Conservation (phyloP, 805 yeast species). For the Tetrapisispora nanseiensis region DNA sequence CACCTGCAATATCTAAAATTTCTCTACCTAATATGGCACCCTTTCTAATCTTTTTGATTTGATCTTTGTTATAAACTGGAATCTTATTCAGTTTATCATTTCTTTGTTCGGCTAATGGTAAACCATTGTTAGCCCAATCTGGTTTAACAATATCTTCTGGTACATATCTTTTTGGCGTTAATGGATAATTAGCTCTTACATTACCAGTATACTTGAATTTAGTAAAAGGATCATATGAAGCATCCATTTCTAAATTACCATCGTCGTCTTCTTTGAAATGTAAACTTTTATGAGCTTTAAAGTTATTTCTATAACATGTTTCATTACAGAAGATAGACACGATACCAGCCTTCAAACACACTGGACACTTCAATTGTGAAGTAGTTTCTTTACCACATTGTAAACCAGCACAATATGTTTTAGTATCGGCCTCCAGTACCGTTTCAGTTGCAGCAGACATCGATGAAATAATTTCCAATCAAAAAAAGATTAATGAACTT, state of each 20-base stretch:
- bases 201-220: constrained; percentile 63
- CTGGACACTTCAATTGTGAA: constrained; percentile 78
- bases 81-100: constrained; percentile 62
- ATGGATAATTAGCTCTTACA: constrained; percentile 71
- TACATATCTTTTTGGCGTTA: constrained; percentile 58
- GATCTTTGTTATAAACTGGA: constrained; percentile 52
- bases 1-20: constrained; percentile 81
- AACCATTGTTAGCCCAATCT: constrained; percentile 76
- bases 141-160: constrained; percentile 68
- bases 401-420: constrained; percentile 55
- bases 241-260: constrained; percentile 16
- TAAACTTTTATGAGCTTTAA: constrained; percentile 63
- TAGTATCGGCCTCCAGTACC: neutral
- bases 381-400: constrained; percentile 78
- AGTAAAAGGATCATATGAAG: constrained; percentile 78
- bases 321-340: constrained; percentile 67
- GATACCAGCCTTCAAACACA: constrained; percentile 68
- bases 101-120: constrained; percentile 67
- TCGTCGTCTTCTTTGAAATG: constrained; percentile 56
- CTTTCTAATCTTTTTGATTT: constrained; percentile 62
- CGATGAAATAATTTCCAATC: too few relatives aligned
- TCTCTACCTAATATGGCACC: constrained; percentile 77
- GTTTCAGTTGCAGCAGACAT: constrained; percentile 5
- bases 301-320: constrained; percentile 64
- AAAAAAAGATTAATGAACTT: too few relatives aligned